Percentiles rank a stretch among this genome's conserved stretches.
These are phyloP conservation scores for Globisporangium echinulatum DNA, from an alignment of 352 stramenopile species.

Conservation along the genomic window DNA sequence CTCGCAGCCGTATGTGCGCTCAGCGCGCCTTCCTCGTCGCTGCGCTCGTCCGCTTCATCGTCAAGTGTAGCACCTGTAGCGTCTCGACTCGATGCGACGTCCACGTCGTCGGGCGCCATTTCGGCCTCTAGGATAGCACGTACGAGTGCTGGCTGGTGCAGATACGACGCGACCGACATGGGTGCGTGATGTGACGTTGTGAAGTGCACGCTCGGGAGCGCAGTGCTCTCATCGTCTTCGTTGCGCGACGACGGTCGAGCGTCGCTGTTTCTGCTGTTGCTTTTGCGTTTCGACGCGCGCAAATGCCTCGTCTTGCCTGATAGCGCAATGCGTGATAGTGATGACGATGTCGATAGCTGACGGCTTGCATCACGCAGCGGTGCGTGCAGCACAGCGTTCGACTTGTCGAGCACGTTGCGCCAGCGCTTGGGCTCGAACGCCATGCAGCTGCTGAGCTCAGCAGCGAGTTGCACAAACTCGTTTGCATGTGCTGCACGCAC, in stretches of 20 bases:
- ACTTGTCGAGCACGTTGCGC: slow-evolving; percentile 38
- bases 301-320: too few species aligned
- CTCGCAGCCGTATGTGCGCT: too few species aligned
- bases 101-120: slow-evolving; percentile 5
- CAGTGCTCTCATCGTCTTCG: slow-evolving; percentile 16
- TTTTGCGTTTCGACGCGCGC: background rate
- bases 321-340: too few species aligned
- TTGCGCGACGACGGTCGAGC: slow-evolving; percentile 19
- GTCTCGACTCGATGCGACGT: background rate
- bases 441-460: slow-evolving; percentile 38
- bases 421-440: slow-evolving; percentile 56
- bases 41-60: too few species aligned
- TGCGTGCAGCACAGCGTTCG: slow-evolving; percentile 15
- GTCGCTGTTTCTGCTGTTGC: background rate
- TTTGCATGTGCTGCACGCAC: slow-evolving; percentile 5
- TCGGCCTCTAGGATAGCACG: slow-evolving; percentile 16
- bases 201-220: slow-evolving; percentile 1
- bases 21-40: too few species aligned
- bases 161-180: slow-evolving; percentile 28
- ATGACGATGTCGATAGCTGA: background rate
- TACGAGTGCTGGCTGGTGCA: slow-evolving; percentile 39
- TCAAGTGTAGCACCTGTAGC: too few species aligned
- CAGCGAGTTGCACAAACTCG: slow-evolving; percentile 45
- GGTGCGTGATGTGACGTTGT: background rate
- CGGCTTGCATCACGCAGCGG: background rate